Conservation (phyloP, 352 stramenopile genomes). For the Phytophthora syringae region DNA sequence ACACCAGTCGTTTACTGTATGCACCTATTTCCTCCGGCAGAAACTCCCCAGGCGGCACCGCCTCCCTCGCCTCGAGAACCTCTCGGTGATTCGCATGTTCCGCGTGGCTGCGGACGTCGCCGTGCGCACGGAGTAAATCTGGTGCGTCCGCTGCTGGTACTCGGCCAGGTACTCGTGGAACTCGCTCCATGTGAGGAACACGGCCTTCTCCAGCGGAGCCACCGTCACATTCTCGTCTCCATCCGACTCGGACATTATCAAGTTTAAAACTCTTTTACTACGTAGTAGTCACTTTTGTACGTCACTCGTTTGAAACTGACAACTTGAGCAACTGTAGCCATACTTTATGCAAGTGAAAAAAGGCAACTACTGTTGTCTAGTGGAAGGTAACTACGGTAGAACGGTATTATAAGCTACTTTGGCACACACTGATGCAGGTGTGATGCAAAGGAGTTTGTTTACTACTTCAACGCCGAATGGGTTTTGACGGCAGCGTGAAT, state of each 20-base stretch:
- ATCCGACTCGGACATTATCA: background rate
- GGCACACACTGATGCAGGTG: too few relatives aligned
- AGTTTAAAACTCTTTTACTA: too few relatives aligned
- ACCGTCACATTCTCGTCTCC: conserved; percentile 16
- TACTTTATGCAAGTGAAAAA: too few relatives aligned
- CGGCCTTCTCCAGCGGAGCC: conserved; percentile 22
- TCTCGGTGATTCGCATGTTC: conserved; percentile 34
- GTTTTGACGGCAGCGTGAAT: conserved; percentile 17
- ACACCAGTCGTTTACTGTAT: conserved; percentile 38
- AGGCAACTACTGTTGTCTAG: too few relatives aligned
- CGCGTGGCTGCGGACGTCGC: conserved; percentile 25
- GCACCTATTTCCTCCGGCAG: conserved; percentile 31
- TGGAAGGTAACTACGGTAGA: too few relatives aligned
- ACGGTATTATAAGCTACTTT: too few relatives aligned
- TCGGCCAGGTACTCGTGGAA: conserved; percentile 37
- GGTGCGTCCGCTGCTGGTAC: conserved; percentile 40
- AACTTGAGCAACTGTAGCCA: too few relatives aligned
- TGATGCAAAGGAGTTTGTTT: too few relatives aligned
- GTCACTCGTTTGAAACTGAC: too few relatives aligned
- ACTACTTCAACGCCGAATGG: too few relatives aligned
- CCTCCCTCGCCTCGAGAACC: conserved; percentile 13
- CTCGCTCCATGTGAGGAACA: conserved; percentile 34
- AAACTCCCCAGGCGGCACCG: conserved; percentile 16
- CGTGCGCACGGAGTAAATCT: conserved; percentile 37
- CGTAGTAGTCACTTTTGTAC: background rate